Evolutionary conservation across 805 yeast species (phyloP).

Genomic region (Kuraishia ogatae): DNA sequence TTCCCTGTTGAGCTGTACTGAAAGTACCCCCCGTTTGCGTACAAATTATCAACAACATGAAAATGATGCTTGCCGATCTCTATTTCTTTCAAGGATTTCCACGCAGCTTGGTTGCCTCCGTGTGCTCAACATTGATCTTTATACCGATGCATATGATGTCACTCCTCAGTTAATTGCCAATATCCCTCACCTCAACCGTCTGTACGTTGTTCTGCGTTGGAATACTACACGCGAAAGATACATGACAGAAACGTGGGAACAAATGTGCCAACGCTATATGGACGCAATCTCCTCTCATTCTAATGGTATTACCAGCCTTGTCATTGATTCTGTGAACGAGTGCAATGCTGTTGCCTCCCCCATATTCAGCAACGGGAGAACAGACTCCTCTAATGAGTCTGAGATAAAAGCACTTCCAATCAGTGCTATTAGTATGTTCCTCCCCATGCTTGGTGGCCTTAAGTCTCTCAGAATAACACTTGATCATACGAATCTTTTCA

Average conservation of each 20-base stretch:
- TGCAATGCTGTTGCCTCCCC: not conserved
- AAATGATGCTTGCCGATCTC: not conserved
- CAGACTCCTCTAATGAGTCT: not conserved
- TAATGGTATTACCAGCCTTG: conserved; percentile 7
- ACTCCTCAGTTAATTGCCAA: conserved; percentile 9
- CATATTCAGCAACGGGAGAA: conserved; percentile 2
- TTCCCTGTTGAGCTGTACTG: conserved; percentile 12
- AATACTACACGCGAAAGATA: conserved; percentile 7
- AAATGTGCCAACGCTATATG: conserved; percentile 6
- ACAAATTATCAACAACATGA: not conserved
- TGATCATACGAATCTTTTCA: conserved; percentile 4
- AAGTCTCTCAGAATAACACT: conserved; percentile 12
- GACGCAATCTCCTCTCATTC: conserved; percentile 7
- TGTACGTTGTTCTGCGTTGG: conserved; percentile 15
- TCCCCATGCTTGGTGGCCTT: conserved; percentile 7
- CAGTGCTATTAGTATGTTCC: conserved; percentile 5
- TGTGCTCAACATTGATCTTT: conserved; percentile 12
- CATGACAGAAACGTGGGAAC: conserved; percentile 3
- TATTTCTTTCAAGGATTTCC: conserved; percentile 7
- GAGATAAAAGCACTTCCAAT: conserved; percentile 5
- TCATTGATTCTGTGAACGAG: conserved; percentile 15
- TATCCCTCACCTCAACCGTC: conserved; percentile 7
- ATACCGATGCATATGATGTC: conserved; percentile 10
- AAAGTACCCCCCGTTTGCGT: conserved; percentile 1
- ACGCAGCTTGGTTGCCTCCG: conserved; percentile 8